Evolutionary conservation across 2,329 filamentous ascomycete genomes (phyloP).

Genomic region (Ambrosiella cleistominuta): DNA sequence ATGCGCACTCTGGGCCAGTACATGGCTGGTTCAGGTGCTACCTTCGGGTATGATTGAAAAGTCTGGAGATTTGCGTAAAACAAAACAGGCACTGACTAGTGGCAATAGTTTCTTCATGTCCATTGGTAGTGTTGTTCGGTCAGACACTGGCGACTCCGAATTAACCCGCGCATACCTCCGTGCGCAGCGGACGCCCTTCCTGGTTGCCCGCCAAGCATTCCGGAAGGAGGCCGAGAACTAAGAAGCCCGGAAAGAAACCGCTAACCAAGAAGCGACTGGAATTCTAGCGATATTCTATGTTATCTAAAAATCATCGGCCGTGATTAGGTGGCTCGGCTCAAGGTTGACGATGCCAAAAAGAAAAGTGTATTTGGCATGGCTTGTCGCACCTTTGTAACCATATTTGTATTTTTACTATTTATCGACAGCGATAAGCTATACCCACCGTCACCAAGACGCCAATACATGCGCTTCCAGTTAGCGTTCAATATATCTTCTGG

Average conservation of each 20-base stretch:
- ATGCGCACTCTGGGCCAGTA: slow-evolving; percentile 91
- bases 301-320: neutral
- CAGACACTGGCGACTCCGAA: slow-evolving; percentile 66
- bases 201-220: slow-evolving; percentile 29
- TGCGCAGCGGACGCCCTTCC: slow-evolving; percentile 56
- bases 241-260: neutral
- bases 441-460: neutral
- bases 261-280: neutral
- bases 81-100: slow-evolving; percentile 2
- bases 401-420: neutral
- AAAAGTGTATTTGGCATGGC: neutral
- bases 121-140: slow-evolving; percentile 89
- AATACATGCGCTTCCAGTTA: neutral
- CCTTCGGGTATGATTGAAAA: slow-evolving; percentile 58
- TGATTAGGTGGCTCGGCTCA: neutral
- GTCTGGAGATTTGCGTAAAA: neutral
- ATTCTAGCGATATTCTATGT: neutral
- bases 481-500: neutral
- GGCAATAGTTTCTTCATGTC: slow-evolving; percentile 78
- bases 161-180: slow-evolving; percentile 43
- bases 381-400: neutral
- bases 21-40: slow-evolving; percentile 87
- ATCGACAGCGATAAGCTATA: neutral
- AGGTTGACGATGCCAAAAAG: neutral
- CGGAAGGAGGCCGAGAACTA: slow-evolving; percentile 15